Base-by-base conservation (phyloP, 148 eudicot species). In the Hydrangea macrophylla region DNA sequence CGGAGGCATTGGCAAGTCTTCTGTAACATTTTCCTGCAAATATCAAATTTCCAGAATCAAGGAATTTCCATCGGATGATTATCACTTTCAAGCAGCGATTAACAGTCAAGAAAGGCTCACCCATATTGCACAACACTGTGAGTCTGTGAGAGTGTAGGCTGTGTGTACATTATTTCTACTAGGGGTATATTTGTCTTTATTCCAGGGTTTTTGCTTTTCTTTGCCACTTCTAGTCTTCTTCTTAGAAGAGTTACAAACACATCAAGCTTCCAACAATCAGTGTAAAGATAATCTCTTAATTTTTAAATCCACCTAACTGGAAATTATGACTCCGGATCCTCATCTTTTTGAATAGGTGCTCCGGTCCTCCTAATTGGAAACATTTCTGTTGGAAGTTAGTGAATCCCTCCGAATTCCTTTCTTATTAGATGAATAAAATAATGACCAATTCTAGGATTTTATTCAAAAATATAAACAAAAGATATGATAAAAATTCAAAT, bases 1-100 rank as follows among this genome's bases (percentile, higher is more conserved):
- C 23, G 93, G 93, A 70, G 97, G 97, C 97, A 90, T 90, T 58
- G 97, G 97, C 84, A 90, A 81, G 63, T 86, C 91, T 60, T 82
- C 85, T 24, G 88, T 69, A 40, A 82, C 75, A 60, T 79, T 70
- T 55, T 78, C 85, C 97, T 90, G 94, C 75, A 77, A 71, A 67
- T 53, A n/a, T 48, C 25, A 59, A 78, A n/a, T 31, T 68, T 61
- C 73, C 73, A 74, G 37, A 69, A 67, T 78, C 40, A 61, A 67
- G 55, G 23, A 36, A 36, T 44, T 6, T 39, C 30, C 73, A 55
- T 30, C 17, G n/a, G 10, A 12, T 35, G 36, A 18, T 37, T 33
- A 12, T 67, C n/a, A 67, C 27, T 5, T 33, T 36, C 24, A 25
- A 12, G 23, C 48, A 35, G 35, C 23, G 32, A 55, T 13, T 51